Conservation (phyloP, 192 early-diverging fungal genomes). For the Paraglomus brasilianum region DNA sequence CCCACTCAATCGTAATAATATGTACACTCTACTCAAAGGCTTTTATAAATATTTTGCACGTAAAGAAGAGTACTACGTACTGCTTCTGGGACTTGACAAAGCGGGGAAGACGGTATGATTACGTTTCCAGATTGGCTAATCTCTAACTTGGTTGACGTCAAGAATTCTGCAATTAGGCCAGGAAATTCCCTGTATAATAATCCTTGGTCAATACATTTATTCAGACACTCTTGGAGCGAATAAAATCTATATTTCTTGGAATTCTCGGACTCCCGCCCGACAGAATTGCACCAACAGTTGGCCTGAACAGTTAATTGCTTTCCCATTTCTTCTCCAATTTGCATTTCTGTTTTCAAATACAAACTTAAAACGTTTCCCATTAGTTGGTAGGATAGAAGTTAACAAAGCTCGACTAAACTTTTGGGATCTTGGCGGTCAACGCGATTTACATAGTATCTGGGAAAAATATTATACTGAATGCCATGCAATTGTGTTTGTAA, state of each 20-base stretch:
- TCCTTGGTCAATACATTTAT: neutral
- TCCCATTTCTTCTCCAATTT: neutral
- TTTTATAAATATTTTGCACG: constrained; percentile 86
- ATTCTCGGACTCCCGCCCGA: constrained; percentile 74
- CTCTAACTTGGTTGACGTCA: constrained; percentile 4
- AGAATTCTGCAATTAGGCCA: neutral
- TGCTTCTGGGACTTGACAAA: constrained; percentile 95
- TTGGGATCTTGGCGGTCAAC: constrained; percentile 94
- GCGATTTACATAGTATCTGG: constrained; percentile 89
- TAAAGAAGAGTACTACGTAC: constrained; percentile 91
- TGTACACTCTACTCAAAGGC: constrained; percentile 92
- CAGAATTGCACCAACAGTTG: constrained; percentile 93
- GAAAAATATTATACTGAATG: constrained; percentile 90
- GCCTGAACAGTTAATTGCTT: constrained; percentile 76
- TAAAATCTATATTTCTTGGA: constrained; percentile 80
- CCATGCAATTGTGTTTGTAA: constrained; percentile 92
- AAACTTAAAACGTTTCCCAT: neutral
- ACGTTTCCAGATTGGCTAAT: constrained; percentile 4
- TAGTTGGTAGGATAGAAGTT: constrained; percentile 75
- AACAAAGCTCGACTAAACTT: constrained; percentile 76
- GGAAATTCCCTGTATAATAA: neutral
- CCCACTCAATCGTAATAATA: constrained; percentile 33
- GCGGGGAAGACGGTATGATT: constrained; percentile 89
- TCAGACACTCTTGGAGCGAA: constrained; percentile 87
- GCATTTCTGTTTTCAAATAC: neutral